Evolutionary conservation across 129 eudicot genomes (phyloP), one percentile per base, ranked within the genome.

Genomic region (Kitagawia praeruptora): DNA sequence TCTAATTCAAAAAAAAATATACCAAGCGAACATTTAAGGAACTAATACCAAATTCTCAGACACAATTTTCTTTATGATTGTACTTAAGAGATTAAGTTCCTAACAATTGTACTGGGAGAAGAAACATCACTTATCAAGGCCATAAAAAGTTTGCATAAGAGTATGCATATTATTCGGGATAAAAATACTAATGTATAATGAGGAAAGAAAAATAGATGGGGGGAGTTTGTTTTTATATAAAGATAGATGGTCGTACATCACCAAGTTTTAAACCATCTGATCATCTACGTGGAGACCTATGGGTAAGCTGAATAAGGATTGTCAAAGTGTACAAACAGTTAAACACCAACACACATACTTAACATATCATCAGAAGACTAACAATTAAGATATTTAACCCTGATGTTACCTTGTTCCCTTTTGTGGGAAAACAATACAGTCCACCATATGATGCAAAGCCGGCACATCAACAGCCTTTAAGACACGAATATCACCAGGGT

Each of bases 341-440:
- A 14, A 48, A 48, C 53, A 46, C 15, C 12, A 12, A 48, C 16
- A 47, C 4, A 3, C 19, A 70, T 16, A 70, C 28, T 37, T 70
- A 8, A 19, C n/a, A 19, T 46, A 38, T 39, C 47, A 70, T 18
- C 44, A 16, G 13, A 39, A 38, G 46, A 70, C 13, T 14, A 38
- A 70, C 13, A 40, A 21, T 15, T 5, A 23, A 63, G 4, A 5
- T 31, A 1, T 45, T 6, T 67, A 12, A 79, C 5, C 64, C 37
- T 18, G 54, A 47, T 6, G 41, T 82, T 82, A 88, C 92, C 92
- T 88, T 69, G 38, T 48, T 79, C 93, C 93, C 73, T 85, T 89
- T 75, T 75, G 84, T 23, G 93, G 93, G 83, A 89, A 89, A 67
- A 89, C 89, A 75, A 89, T 58, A 75, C 93, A 89, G 67, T 89